Conservation (phyloP, 352 stramenopile species). For the Elongisporangium senticosum region DNA sequence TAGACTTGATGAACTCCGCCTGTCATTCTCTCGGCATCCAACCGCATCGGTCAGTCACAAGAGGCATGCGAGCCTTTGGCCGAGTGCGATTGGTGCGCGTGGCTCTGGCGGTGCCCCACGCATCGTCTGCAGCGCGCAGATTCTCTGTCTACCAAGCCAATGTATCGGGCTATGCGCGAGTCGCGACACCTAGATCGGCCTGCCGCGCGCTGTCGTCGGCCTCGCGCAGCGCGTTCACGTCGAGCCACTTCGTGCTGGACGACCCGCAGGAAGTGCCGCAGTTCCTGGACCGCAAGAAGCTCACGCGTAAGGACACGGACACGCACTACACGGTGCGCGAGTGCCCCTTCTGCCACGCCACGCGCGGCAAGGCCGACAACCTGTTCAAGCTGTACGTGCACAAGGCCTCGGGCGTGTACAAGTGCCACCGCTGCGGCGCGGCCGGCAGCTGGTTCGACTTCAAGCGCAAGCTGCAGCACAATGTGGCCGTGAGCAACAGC, state of each 20-base stretch:
- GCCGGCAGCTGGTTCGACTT: conserved; percentile 88
- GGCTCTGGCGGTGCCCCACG: not conserved
- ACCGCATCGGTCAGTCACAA: not conserved
- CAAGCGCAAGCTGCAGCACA: conserved; percentile 71
- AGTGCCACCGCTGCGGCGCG: conserved; percentile 86
- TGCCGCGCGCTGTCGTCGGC: conserved; percentile 4
- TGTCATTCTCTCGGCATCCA: conserved; percentile 1
- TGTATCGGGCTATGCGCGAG: not conserved
- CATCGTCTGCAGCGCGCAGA: not conserved
- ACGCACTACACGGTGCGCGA: conserved; percentile 77
- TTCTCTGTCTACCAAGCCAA: not conserved
- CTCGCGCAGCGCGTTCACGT: conserved; percentile 57
- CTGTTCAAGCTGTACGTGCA: conserved; percentile 91
- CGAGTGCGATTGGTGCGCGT: conserved; percentile 7
- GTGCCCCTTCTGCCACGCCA: conserved; percentile 86
- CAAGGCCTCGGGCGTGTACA: conserved; percentile 83
- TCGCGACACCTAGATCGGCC: conserved; percentile 14
- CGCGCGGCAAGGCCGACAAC: conserved; percentile 77
- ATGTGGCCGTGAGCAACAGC: conserved; percentile 40
- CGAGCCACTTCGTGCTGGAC: conserved; percentile 64
- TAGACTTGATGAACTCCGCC: not conserved
- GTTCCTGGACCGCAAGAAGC: conserved; percentile 72
- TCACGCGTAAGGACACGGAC: conserved; percentile 60
- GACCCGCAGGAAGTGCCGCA: conserved; percentile 57
- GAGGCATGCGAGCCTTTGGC: conserved; percentile 20